Conservation (phyloP, 345 rosid genomes). For the Syzygium oleosum region DNA sequence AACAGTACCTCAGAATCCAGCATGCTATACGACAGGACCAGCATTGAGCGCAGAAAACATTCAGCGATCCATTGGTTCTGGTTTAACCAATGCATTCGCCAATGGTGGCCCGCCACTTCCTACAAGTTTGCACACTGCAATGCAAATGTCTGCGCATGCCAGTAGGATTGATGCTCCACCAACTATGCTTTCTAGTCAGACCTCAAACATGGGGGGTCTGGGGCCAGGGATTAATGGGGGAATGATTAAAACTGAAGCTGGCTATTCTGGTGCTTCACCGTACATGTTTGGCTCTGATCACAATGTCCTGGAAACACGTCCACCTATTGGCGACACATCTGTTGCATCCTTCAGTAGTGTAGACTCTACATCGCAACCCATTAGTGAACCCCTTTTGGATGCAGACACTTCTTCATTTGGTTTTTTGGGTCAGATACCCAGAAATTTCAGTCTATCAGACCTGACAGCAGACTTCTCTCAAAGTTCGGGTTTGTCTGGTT, state of each 20-base stretch:
- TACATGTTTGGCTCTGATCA: slow-evolving; percentile 68
- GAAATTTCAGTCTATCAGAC: slow-evolving; percentile 91
- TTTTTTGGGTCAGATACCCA: slow-evolving; percentile 68
- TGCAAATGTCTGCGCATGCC: slow-evolving; percentile 61
- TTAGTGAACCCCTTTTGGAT: slow-evolving; percentile 63
- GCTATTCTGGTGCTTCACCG: slow-evolving; percentile 52
- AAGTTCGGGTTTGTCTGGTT: slow-evolving; percentile 62
- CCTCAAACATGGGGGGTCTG: slow-evolving; percentile 58
- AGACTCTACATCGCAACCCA: slow-evolving; percentile 67
- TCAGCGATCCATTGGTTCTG: slow-evolving; percentile 24
- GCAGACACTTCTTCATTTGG: slow-evolving; percentile 70
- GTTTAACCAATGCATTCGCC: slow-evolving; percentile 36
- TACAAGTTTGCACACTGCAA: slow-evolving; percentile 44
- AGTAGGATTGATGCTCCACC: slow-evolving; percentile 53
- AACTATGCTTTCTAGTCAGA: slow-evolving; percentile 57
- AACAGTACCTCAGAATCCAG: slow-evolving; percentile 60
- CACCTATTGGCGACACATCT: slow-evolving; percentile 58
- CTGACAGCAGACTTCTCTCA: slow-evolving; percentile 80
- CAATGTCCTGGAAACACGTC: slow-evolving; percentile 55
- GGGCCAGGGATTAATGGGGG: slow-evolving; percentile 82
- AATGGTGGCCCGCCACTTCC: slow-evolving; percentile 66
- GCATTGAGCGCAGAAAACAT: slow-evolving; percentile 51
- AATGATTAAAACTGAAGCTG: slow-evolving; percentile 70
- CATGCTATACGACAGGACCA: slow-evolving; percentile 47
- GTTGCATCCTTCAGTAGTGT: slow-evolving; percentile 64